A percentile compares a stretch with the other conserved stretches of the same genome.
phyloP scores from a whole-genome alignment of 148 eudicot genomes.

The Diospyros kaki region DNA sequence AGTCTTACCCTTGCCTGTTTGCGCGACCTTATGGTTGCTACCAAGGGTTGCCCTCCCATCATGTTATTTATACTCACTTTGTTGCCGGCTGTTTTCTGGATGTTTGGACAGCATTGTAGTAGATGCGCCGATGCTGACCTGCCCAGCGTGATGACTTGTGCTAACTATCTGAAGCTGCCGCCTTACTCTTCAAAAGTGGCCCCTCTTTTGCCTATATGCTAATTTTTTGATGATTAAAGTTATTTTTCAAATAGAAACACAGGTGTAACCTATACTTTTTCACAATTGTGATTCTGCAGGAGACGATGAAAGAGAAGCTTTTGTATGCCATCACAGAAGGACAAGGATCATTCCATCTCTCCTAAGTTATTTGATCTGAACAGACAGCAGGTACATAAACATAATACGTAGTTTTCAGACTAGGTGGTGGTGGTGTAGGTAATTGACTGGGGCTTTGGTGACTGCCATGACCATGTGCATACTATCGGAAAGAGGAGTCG shows the following conservation, averaged over 20 bases:
- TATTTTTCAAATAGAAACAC: no score
- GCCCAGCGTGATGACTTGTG: slow-evolving; percentile 99
- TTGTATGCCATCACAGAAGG: slow-evolving; percentile 87
- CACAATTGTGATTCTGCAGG: slow-evolving; percentile 37
- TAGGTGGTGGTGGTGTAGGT: slow-evolving; percentile 22
- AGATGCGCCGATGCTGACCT: slow-evolving; percentile 60
- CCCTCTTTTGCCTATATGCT: background rate
- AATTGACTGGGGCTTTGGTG: background rate
- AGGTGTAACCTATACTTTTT: no score
- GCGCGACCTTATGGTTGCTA: background rate
- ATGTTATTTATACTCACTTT: background rate
- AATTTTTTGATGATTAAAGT: no score
- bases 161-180: slow-evolving; percentile 92
- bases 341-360: slow-evolving; percentile 93
- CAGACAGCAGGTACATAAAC: slow-evolving; percentile 17
- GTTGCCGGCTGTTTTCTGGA: slow-evolving; percentile 6
- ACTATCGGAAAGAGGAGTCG: background rate
- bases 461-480: background rate
- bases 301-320: slow-evolving; percentile 82
- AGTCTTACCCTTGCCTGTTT: no score
- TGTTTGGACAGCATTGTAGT: slow-evolving; percentile 53
- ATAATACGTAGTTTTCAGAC: slow-evolving; percentile 42
- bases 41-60: no score
- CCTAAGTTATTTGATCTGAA: slow-evolving; percentile 27
- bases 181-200: slow-evolving; percentile 83